Evolutionary conservation across 164 flowering plant species (phyloP), one percentile per base, ranked within the genome.

Genomic region (Aristolochia fimbriata): DNA sequence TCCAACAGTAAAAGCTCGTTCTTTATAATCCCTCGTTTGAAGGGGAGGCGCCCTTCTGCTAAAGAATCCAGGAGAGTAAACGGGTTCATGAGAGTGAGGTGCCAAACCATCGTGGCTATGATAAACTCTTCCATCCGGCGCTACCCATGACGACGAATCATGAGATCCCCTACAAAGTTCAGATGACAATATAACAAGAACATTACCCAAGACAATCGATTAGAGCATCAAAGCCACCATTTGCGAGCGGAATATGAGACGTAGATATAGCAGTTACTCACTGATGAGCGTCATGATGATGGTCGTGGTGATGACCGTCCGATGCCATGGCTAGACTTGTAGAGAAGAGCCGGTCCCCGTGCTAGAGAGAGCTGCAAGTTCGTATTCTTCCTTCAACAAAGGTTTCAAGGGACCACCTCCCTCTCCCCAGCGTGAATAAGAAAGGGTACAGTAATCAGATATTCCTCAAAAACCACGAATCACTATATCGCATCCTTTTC

Each of bases 71-170:
- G 99, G 96, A 15, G 97, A 90, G 81, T 89, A 81, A 0, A 93
- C 82, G 70, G 96, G 99, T 71, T 93, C 97, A 62, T 93, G 99
- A 1, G 92, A 83, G 59, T 93, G 98, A 8, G 98, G 96, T 3
- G 97, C 97, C 57, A 89, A 78, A 17, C 98, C 97, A 73, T 93
- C 98, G 65, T 93, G 98, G 77, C 92, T 86, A 62, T 93, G 97
- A 71, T 86, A 90, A 57, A 77, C 72, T 74, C 57, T 87, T 70
- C 99, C 97, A 75, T 90, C 96, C 5, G 79, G 55, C 0, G 95
- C 97, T 1, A 87, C 86, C 85, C 86, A 85, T 33, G 90, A 75
- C 43, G 62, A 45, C 16, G 74, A 58, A 58, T 54, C 74, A 24
- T 67, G 52, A 61, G 51, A 20, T 41, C 31, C 52, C 53, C 62